These are phyloP conservation scores for Cystobasidium tubakii DNA, from an alignment of 768 basidiomycete genomes.

Conservation along the genomic window DNA sequence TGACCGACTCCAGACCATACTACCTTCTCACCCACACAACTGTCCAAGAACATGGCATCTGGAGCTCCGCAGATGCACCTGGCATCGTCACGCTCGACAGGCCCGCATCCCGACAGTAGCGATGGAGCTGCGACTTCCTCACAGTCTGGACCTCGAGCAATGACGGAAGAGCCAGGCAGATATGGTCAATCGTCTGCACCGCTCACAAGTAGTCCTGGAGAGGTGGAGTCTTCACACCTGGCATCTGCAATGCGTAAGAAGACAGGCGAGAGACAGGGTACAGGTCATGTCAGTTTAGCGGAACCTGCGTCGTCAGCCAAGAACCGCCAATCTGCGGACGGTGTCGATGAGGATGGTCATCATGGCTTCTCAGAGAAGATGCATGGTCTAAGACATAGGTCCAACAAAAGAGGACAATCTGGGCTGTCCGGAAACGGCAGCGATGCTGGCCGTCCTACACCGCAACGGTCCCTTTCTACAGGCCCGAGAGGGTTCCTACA, in stretches of 20 bases:
- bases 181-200: background rate
- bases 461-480: background rate
- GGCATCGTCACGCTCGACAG: background rate
- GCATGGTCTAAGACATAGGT: background rate
- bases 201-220: background rate
- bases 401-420: slow-evolving; percentile 2
- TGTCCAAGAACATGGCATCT: background rate
- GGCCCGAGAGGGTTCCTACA: background rate
- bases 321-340: background rate
- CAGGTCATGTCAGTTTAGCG: background rate
- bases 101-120: background rate
- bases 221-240: background rate
- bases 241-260: background rate
- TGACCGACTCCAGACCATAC: too few relatives aligned
- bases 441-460: background rate
- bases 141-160: background rate
- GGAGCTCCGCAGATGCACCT: background rate
- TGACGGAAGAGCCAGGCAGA: background rate
- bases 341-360: background rate
- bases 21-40: too few relatives aligned
- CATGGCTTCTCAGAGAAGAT: slow-evolving; percentile 6
- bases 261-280: background rate
- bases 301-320: background rate
- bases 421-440: background rate
- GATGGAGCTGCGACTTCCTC: too few relatives aligned